Evolutionary conservation across 2,329 filamentous ascomycete species (phyloP).

Genomic region (Alternaria viburni): DNA sequence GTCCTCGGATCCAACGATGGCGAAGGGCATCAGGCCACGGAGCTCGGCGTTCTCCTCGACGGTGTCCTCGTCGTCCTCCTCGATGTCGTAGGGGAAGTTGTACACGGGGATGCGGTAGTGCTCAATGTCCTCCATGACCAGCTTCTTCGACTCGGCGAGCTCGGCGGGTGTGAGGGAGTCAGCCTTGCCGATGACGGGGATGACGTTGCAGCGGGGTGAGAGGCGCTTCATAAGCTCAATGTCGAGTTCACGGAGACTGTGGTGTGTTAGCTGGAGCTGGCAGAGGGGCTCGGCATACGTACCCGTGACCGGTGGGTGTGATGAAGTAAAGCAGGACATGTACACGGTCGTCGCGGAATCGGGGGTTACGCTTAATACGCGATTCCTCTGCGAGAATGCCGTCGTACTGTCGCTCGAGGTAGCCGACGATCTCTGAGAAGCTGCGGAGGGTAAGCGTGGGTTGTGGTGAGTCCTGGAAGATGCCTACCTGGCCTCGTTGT

Average conservation of each 20-base stretch:
- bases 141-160: slow-evolving; percentile 98
- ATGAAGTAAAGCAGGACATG: slow-evolving; percentile 99
- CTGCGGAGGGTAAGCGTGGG: slow-evolving; percentile 55
- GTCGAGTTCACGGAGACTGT: slow-evolving; percentile 93
- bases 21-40: slow-evolving; percentile 96
- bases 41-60: slow-evolving; percentile 99
- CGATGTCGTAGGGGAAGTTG: slow-evolving; percentile 99
- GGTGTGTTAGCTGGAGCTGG: slow-evolving; percentile 20
- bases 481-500: slow-evolving; percentile 92
- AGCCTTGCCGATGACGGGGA: slow-evolving; percentile 97
- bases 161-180: slow-evolving; percentile 96
- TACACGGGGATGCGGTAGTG: slow-evolving; percentile 99
- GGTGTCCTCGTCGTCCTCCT: slow-evolving; percentile 99
- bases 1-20: slow-evolving; percentile 97
- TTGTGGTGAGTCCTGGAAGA: background rate
- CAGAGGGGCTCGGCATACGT: slow-evolving; percentile 44
- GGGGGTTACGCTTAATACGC: slow-evolving; percentile 99
- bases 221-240: slow-evolving; percentile 99
- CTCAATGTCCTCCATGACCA: slow-evolving; percentile 99
- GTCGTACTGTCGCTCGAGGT: slow-evolving; percentile 99
- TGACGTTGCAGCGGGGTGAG: slow-evolving; percentile 97
- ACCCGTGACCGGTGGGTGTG: slow-evolving; percentile 95
- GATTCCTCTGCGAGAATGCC: slow-evolving; percentile 99
- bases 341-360: slow-evolving; percentile 98
- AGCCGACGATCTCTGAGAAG: slow-evolving; percentile 97